These are phyloP conservation scores for Sergeia podlipaevii DNA, from an alignment of 208 protist genomes.

Conservation along the genomic window DNA sequence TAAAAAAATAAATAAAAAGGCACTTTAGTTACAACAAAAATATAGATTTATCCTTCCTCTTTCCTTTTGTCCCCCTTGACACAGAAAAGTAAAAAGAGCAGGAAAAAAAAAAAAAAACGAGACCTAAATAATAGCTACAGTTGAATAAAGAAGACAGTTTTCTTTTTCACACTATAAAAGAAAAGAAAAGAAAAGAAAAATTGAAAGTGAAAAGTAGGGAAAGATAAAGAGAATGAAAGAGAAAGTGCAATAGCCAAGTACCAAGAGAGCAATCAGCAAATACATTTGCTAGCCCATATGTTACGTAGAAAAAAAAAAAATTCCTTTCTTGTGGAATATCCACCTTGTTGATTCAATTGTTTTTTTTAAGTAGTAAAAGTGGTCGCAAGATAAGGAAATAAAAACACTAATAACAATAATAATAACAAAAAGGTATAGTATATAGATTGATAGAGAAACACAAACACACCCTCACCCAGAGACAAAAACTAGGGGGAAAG, in stretches of 20 bases:
- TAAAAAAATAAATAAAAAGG: too few relatives aligned
- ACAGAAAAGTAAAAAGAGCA: neutral
- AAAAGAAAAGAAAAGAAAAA: slow-evolving; percentile 10
- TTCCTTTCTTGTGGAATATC: too few relatives aligned
- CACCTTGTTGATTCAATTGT: too few relatives aligned
- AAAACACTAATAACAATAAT: neutral
- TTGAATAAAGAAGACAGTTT: slow-evolving; percentile 2
- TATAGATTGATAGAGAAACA: neutral
- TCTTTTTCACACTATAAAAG: neutral
- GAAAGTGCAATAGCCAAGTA: neutral
- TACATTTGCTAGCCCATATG: neutral
- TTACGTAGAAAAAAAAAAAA: too few relatives aligned
- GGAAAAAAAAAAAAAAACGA: neutral
- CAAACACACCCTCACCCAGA: neutral
- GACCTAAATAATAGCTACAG: neutral
- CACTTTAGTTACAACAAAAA: too few relatives aligned
- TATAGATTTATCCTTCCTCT: too few relatives aligned
- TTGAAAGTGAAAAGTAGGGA: neutral
- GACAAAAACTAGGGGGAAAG: too few relatives aligned
- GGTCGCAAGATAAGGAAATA: neutral
- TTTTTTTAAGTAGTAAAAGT: too few relatives aligned
- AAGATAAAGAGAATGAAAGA: neutral
- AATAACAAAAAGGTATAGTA: slow-evolving; percentile 4
- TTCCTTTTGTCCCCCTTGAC: too few relatives aligned
- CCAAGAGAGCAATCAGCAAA: neutral